Conservation (phyloP, 2,329 filamentous ascomycete species). For the Rhytidhysteron rufulum region DNA sequence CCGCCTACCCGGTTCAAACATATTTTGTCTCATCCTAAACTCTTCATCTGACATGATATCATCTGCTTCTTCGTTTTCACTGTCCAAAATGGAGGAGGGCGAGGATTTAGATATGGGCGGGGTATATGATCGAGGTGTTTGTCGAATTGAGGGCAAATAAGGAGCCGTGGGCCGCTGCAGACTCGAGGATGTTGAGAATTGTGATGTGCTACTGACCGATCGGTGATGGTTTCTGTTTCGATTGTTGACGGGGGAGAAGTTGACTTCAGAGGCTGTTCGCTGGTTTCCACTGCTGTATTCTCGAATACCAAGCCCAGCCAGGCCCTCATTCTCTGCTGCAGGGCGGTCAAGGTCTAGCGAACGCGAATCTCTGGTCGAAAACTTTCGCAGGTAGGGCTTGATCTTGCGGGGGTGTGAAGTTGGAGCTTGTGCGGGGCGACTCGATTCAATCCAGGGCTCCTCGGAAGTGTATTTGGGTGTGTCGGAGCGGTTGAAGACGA, state of each 20-base stretch:
- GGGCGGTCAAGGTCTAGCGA: conserved; percentile 55
- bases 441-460: conserved; percentile 27
- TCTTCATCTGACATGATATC: conserved; percentile 47
- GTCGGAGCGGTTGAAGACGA: conserved; percentile 30
- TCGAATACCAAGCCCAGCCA: conserved; percentile 53
- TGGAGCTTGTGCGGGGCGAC: conserved; percentile 20
- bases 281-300: conserved; percentile 40
- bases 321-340: conserved; percentile 50
- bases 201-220: conserved; percentile 53
- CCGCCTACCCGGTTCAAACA: conserved; percentile 36
- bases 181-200: conserved; percentile 49
- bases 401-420: conserved; percentile 39
- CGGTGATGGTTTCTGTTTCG: conserved; percentile 47
- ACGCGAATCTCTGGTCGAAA: conserved; percentile 47
- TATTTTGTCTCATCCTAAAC: conserved; percentile 35
- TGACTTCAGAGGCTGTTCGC: conserved; percentile 42
- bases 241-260: conserved; percentile 37
- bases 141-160: conserved; percentile 55
- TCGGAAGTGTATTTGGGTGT: conserved; percentile 32
- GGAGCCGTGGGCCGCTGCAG: conserved; percentile 48
- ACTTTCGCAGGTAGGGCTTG: conserved; percentile 55
- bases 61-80: conserved; percentile 41
- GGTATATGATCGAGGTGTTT: conserved; percentile 52
- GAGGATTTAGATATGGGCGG: conserved; percentile 50
- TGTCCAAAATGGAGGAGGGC: conserved; percentile 46